Evolutionary conservation across 2,329 filamentous ascomycete genomes (phyloP).

Genomic region (Talaromyces atroroseus): DNA sequence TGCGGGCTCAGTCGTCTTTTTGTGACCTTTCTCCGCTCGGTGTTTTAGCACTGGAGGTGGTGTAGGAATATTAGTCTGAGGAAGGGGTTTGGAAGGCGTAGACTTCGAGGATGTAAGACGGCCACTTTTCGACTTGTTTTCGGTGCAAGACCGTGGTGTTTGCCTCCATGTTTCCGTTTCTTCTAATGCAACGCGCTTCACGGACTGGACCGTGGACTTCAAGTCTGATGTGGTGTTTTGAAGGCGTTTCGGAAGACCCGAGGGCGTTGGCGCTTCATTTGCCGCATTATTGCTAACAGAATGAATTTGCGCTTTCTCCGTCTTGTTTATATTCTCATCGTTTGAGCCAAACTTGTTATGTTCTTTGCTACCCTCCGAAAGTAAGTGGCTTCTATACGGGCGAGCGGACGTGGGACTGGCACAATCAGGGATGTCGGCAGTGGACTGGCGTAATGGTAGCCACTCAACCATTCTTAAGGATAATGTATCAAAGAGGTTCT

Average conservation of each 20-base stretch:
- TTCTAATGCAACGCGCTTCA: conserved; percentile 36
- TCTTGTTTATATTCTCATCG: neutral
- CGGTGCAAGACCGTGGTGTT: conserved; percentile 25
- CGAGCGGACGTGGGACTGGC: conserved; percentile 11
- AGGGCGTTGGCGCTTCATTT: conserved; percentile 25
- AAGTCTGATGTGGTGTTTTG: conserved; percentile 33
- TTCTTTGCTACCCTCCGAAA: neutral
- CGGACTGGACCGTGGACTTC: conserved; percentile 33
- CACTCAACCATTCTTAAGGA: conserved; percentile 43
- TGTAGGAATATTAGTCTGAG: conserved; percentile 25
- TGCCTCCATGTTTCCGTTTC: conserved; percentile 35
- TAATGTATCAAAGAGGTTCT: conserved; percentile 50
- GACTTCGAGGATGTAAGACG: conserved; percentile 26
- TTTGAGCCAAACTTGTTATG: neutral
- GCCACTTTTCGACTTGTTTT: conserved; percentile 29
- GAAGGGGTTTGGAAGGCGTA: conserved; percentile 4
- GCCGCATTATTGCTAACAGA: conserved; percentile 10
- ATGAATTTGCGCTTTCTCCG: neutral
- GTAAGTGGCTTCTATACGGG: conserved; percentile 6
- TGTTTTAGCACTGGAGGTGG: conserved; percentile 37
- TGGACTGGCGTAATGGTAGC: conserved; percentile 37
- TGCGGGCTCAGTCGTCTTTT: conserved; percentile 19
- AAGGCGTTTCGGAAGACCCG: conserved; percentile 21
- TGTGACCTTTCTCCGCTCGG: conserved; percentile 33
- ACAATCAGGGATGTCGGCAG: conserved; percentile 19